Evolutionary conservation across 148 eudicot species (phyloP).

Genomic region (Suaeda aralocaspica): DNA sequence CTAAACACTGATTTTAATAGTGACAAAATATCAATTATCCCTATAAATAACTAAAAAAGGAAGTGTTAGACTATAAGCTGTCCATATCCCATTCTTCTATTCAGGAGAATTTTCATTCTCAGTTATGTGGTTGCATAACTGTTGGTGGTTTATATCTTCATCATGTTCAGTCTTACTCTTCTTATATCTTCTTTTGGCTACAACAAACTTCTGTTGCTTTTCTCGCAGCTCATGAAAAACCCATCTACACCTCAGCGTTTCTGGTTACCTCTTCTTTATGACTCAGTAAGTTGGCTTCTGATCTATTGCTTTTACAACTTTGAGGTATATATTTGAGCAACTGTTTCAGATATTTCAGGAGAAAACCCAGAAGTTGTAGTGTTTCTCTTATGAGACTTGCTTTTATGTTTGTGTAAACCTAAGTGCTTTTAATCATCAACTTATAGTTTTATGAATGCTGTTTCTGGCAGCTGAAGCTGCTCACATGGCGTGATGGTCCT

Average conservation of each 20-base stretch:
- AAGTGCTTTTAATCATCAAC: neutral
- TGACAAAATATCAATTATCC: too few relatives aligned
- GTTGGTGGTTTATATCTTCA: neutral
- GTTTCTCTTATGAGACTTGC: neutral
- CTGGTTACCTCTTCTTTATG: slow-evolving; percentile 88
- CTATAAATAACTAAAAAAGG: neutral
- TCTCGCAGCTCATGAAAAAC: slow-evolving; percentile 86
- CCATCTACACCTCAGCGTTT: slow-evolving; percentile 90
- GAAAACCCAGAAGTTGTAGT: neutral
- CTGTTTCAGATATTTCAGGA: neutral
- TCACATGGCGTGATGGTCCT: slow-evolving; percentile 76
- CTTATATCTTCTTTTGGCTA: neutral
- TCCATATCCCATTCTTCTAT: too few relatives aligned
- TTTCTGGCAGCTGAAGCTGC: slow-evolving; percentile 61
- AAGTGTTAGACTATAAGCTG: neutral
- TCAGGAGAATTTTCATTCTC: neutral
- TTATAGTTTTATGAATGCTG: neutral
- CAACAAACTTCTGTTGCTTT: slow-evolving; percentile 3
- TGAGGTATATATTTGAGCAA: neutral
- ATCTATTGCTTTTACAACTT: neutral
- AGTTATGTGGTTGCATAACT: neutral
- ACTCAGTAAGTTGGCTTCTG: slow-evolving; percentile 54
- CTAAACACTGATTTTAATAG: neutral
- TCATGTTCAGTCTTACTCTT: neutral
- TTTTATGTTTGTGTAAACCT: neutral